phyloP scores from a whole-genome alignment of 345 rosid species.

The Salix brachista region DNA sequence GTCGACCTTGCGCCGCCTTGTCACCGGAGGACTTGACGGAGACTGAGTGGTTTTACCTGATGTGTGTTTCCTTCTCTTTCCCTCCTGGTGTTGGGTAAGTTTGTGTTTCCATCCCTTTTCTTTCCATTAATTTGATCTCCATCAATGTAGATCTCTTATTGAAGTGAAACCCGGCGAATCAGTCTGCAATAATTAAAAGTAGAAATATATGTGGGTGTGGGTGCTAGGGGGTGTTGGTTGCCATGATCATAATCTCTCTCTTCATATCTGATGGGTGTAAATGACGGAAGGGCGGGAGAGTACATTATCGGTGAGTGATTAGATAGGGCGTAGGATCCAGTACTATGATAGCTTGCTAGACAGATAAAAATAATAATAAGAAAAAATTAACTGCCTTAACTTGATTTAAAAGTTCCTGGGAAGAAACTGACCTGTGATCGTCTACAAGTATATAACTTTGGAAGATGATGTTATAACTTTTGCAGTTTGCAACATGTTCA shows the following conservation, averaged over 20 bases:
- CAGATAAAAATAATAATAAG: too few species aligned
- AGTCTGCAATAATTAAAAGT: conserved; percentile 17
- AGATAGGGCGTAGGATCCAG: conserved; percentile 6
- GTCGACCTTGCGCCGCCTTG: conserved; percentile 74
- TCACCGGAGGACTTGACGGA: conserved; percentile 97
- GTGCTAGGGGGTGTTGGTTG: neutral
- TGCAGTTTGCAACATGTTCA: neutral
- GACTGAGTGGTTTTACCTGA: conserved; percentile 93
- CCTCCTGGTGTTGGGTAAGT: conserved; percentile 79
- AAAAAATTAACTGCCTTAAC: neutral
- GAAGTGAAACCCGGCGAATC: conserved; percentile 11
- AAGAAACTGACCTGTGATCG: neutral
- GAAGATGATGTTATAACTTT: neutral
- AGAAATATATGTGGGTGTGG: conserved; percentile 1
- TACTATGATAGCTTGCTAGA: neutral
- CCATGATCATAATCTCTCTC: too few species aligned
- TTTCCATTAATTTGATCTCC: conserved; percentile 12
- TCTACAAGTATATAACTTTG: neutral
- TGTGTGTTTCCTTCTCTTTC: conserved; percentile 96
- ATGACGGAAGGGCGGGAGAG: neutral
- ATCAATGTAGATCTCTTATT: conserved; percentile 17
- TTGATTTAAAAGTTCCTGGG: neutral
- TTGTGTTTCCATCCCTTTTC: neutral
- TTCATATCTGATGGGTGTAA: neutral
- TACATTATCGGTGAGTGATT: neutral